Evolutionary conservation across 768 basidiomycete species (phyloP).

Genomic region (Lactifluus echinatus): DNA sequence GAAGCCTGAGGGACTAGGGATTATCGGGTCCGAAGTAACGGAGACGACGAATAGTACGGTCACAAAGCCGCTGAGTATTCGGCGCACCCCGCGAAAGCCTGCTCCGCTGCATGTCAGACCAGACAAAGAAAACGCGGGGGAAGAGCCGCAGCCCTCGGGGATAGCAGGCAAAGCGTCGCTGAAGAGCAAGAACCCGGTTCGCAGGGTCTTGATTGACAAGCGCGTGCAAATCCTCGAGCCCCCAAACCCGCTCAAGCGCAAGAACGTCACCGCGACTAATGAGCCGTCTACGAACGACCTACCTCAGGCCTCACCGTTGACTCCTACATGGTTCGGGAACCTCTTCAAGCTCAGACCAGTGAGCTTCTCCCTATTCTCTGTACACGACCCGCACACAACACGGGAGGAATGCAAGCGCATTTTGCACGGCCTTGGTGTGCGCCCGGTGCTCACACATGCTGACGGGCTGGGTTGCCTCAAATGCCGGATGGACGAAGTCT

Average conservation of each 20-base stretch:
- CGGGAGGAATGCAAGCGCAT: constrained; percentile 66
- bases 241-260: constrained; percentile 24
- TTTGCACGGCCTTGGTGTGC: constrained; percentile 62
- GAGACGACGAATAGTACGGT: constrained; percentile 12
- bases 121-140: constrained; percentile 53
- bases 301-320: constrained; percentile 38
- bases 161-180: constrained; percentile 35
- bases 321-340: constrained; percentile 70
- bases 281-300: constrained; percentile 22
- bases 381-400: constrained; percentile 52
- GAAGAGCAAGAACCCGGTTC: constrained; percentile 26
- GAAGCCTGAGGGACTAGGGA: constrained; percentile 8
- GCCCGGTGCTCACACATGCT: constrained; percentile 54
- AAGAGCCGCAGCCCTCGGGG: not conserved
- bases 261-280: constrained; percentile 27
- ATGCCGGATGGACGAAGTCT: constrained; percentile 65
- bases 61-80: constrained; percentile 41
- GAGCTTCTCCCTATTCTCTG: constrained; percentile 48
- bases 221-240: constrained; percentile 52
- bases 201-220: constrained; percentile 22
- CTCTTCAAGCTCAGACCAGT: constrained; percentile 81
- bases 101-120: constrained; percentile 20
- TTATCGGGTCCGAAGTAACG: constrained; percentile 1
- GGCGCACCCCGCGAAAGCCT: constrained; percentile 15
- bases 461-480: constrained; percentile 62